phyloP scores from a whole-genome alignment of 257 asterid species.

The Handroanthus guayacan region DNA sequence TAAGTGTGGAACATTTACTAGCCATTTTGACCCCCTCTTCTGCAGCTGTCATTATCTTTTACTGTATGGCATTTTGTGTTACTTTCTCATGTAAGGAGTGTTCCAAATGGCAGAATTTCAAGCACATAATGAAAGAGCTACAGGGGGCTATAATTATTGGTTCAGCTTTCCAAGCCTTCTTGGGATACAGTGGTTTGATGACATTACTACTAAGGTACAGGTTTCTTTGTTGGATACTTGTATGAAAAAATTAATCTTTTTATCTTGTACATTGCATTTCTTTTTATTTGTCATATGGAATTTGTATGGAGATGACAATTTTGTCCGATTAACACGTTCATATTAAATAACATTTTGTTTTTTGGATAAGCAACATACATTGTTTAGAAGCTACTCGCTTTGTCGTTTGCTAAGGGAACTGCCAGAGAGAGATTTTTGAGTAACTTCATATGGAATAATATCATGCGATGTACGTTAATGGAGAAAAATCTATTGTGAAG shows the following conservation, averaged over 20 bases:
- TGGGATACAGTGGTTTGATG: constrained; percentile 97
- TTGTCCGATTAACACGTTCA: neutral
- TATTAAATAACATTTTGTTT: neutral
- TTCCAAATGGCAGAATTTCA: constrained; percentile 74
- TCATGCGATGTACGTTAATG: neutral
- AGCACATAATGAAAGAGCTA: constrained; percentile 94
- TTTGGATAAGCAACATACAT: neutral
- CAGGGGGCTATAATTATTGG: constrained; percentile 96
- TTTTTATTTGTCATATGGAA: neutral
- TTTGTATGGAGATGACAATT: neutral
- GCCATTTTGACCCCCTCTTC: constrained; percentile 6
- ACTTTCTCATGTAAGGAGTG: constrained; percentile 15
- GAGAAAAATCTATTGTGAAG: neutral
- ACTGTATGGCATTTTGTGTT: neutral
- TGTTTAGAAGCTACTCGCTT: neutral
- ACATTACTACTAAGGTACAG: constrained; percentile 69
- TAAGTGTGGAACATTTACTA: neutral
- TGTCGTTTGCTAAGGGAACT: constrained; percentile 4
- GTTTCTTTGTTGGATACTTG: constrained; percentile 15
- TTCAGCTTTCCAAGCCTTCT: constrained; percentile 89
- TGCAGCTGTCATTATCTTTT: neutral
- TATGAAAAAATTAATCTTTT: neutral
- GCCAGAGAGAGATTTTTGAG: neutral
- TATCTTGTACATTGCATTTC: neutral
- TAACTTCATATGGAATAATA: neutral